Base-by-base conservation (phyloP, 257 asterid species). In the Solanum piurae region DNA sequence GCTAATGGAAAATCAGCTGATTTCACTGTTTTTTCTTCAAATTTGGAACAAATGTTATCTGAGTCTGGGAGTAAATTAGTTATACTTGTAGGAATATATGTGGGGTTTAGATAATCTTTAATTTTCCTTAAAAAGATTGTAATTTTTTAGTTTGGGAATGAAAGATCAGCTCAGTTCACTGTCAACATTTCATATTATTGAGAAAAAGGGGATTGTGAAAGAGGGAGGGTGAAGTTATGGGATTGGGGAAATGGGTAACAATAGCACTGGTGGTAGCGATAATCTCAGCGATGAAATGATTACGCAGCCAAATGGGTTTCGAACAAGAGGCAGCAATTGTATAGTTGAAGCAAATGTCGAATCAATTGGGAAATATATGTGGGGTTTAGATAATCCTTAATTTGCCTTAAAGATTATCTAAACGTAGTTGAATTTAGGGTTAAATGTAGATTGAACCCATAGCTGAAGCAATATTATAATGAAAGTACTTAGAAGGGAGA, bases 281-380 rank as follows among this genome's bases (percentile, higher is more conserved):
- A 86, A 88, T 87, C 3, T 95, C 86, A n/a, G 89, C 87, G 60
- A 49, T 88, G 86, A 83, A 27, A 36, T 90, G 88, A 2, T 71
- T 85, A 88, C 91, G 91, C 90, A 94, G 89, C 29, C 92, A 89
- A 82, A 60, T 89, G 10, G 91, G 95, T 4, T 90, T 93, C 90
- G 93, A 94, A 87, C 84, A 85, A 20, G 94, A 93, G 52, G 87
- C 66, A 58, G 66, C 66, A 58, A 58, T 58, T 20, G 66, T 20
- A 58, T 20, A 20, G 66, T 58, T 58, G 25, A 58, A 58, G 66
- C 25, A 20, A 58, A 20, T 58, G 25, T 20, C 10, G 66, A 20
- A 58, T 58, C 66, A 20, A 58, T 58, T 58, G 66, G 66, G 25
- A 55, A 58, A 18, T 49, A 14, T 12, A 5, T 29, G 38, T 42